Evolutionary conservation across 2,329 filamentous ascomycete species (phyloP), one percentile per base, ranked within the genome.

Genomic region (Ascochyta fabae): DNA sequence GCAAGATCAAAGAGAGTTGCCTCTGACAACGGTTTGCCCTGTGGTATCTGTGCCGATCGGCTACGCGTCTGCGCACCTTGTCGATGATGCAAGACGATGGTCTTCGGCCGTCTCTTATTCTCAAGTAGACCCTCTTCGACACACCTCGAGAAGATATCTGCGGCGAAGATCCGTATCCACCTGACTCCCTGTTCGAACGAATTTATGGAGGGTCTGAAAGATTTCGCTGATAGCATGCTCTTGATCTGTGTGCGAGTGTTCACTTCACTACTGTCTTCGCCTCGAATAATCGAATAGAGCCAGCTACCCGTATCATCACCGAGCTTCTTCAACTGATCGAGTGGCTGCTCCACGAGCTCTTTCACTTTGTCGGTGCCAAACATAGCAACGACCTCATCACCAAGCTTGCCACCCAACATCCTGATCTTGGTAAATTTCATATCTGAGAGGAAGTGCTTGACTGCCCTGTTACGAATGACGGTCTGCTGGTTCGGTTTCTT

Each of bases 381-480:
- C 15, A 83, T 83, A n/a, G 88, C 84, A 1, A 88, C 87, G 8
- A 96, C 86, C 62, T 96, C 90, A 48, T 96, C 91, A 5, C 95
- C 95, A 27, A 98, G 81, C 77, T 98, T 98, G 22, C 95, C 95
- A 26, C 95, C 95, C n/a, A 99, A 79, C 74, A 94, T 96, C 15
- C 94, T 85, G 49, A 99, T 95, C 75, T 96, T 96, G 15, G 92
- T 96, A 69, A 97, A 94, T 70, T 96, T 96, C 81, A 96, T 92
- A 15, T 85, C 86, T 8, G 84, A 85, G 38, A 99, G 79, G 69
- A 99, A 99, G 39, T 88, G 82, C 59, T 87, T 82, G 2, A 92
- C 82, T 1, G 94, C 94, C 42, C 92, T 86, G 71, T 91, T 94
- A 23, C 95, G 88, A 44, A 99, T 87, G n/a, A 98, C 86, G 0